Base-by-base conservation (phyloP, 805 yeast genomes). In the Cyberlindnera euphorbiiphila region DNA sequence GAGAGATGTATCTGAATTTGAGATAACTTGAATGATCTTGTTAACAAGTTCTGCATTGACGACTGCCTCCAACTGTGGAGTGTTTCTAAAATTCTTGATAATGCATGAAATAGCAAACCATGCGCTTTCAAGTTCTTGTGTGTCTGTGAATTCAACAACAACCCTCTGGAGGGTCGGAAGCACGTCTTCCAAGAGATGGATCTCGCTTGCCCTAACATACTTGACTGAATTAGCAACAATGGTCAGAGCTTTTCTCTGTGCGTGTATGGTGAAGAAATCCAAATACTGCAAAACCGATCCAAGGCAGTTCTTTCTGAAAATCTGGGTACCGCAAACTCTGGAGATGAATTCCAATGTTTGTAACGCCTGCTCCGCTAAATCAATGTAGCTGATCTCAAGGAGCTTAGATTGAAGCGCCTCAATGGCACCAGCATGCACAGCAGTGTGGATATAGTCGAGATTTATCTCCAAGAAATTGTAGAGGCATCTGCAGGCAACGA, bases 361-460 rank as follows among this genome's bases (percentile, higher is more conserved):
- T 27, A 88, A 61, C 0, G 88, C 87, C 60, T 89, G 96, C 55
- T 91, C 98, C 0, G 96, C 95, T 37, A 91, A 66, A 56, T 91
- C 98, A 37, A 91, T 89, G 54, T 76, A 89, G 37, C 79, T 77
- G 13, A 91, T 81, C 45, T 86, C 94, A 40, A 74, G 53, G 25
- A 93, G 59, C 43, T 83, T 84, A 6, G 68, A 64, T 47, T 82
- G 75, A 18, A 93, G 65, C 0, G 75, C 77, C 29, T 77, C 80
- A 7, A 88, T 71, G 1, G 81, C 82, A 26, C 82, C 81, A 13
- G 75, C 75, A 15, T 71, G 65, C 3, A 86, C 79, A 4, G 86
- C 79, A 24, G 70, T 73, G 36, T 72, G 70, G 6, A 79, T 72
- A 30, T 78, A 74, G 31, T 81, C 81, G 12, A 77, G 76, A 47